A percentile compares a stretch with the other conserved stretches of the same genome.
phyloP scores from a whole-genome alignment of 129 eudicot species.

The carrot (Daucus carota) region DH1_v3.0 NC_030384.2:45054501-45055000 shows the following conservation, averaged over 20 bases:
- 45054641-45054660: neutral
- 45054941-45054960: slow-evolving; percentile 40
- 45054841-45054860: neutral
- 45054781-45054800: slow-evolving; percentile 26
- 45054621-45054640: neutral
- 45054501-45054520: neutral
- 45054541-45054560: neutral
- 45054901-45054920: neutral
- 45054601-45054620: neutral
- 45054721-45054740: no score
- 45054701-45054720: neutral
- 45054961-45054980: slow-evolving; percentile 44
- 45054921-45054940: neutral
- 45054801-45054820: slow-evolving; percentile 40
- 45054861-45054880: neutral
- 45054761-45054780: slow-evolving; percentile 52
- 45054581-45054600: neutral
- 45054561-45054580: neutral
- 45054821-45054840: slow-evolving; percentile 16
- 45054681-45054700: neutral
- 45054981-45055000: slow-evolving; percentile 40
- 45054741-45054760: slow-evolving; percentile 2
- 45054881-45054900: neutral
- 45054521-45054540: neutral
- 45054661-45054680: neutral